Conservation (phyloP, 2,329 filamentous ascomycete genomes). For the Elsinoe batatas region DNA sequence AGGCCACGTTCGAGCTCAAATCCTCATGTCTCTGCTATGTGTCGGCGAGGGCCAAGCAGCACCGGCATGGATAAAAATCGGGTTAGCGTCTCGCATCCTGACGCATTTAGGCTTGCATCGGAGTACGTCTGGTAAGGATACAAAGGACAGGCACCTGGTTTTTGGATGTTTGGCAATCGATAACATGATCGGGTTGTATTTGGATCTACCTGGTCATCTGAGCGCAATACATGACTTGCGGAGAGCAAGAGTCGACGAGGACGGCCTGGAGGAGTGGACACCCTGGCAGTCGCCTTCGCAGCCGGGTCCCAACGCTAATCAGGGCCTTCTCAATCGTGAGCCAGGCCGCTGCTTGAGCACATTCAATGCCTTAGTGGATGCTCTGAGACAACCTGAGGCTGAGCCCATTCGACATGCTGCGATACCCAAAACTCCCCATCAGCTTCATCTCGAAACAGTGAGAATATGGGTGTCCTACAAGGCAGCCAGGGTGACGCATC, state of each 20-base stretch:
- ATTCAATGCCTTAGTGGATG: conserved; percentile 5
- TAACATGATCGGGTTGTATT: conserved; percentile 44
- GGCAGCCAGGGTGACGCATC: background rate
- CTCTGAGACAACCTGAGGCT: background rate
- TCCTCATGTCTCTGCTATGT: conserved; percentile 50
- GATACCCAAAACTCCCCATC: background rate
- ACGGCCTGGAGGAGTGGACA: conserved; percentile 65
- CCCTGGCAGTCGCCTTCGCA: conserved; percentile 43
- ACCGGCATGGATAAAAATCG: conserved; percentile 55
- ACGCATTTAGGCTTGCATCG: conserved; percentile 19
- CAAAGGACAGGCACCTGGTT: background rate
- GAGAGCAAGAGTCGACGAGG: conserved; percentile 47
- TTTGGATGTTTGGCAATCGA: conserved; percentile 46
- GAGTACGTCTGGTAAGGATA: background rate
- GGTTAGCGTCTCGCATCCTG: conserved; percentile 50
- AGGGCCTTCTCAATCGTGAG: background rate
- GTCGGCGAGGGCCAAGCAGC: conserved; percentile 48
- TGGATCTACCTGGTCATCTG: conserved; percentile 44
- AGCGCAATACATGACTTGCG: conserved; percentile 38
- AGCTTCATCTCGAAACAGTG: background rate
- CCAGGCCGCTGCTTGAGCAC: conserved; percentile 10
- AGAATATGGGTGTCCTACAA: background rate
- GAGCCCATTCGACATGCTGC: background rate
- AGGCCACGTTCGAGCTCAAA: conserved; percentile 34
- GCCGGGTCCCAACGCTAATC: too few species aligned